Evolutionary conservation across 164 flowering plant species (phyloP).

Genomic region (Malania oleifera): DNA sequence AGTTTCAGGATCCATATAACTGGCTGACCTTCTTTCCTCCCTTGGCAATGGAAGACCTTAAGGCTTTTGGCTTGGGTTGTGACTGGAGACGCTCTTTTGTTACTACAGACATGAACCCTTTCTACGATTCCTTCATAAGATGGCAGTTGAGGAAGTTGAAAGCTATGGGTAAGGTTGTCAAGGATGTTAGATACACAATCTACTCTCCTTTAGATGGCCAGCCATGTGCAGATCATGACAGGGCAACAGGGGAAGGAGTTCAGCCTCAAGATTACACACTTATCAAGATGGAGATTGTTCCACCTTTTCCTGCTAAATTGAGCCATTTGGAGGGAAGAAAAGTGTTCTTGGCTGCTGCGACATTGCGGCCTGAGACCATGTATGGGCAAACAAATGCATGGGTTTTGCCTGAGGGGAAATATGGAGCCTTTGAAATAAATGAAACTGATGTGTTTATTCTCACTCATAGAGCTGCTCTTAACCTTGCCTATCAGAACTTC

Average conservation of each 20-base stretch:
- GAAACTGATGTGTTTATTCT: conserved; percentile 4
- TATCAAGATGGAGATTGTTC: conserved; percentile 2
- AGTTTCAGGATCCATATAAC: conserved; percentile 1
- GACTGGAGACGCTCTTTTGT: conserved; percentile 7
- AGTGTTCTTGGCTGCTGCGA: conserved; percentile 4
- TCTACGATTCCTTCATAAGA: conserved; percentile 2
- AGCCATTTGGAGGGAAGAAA: background rate
- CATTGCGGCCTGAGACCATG: conserved; percentile 6
- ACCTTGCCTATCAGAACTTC: conserved; percentile 7
- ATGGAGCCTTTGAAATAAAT: conserved; percentile 7
- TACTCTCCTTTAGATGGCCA: conserved; percentile 3
- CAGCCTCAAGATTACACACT: conserved; percentile 3
- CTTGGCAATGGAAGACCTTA: background rate
- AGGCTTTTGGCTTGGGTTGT: conserved; percentile 8
- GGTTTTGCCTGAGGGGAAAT: conserved; percentile 6
- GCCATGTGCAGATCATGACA: conserved; percentile 5
- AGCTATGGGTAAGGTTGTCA: background rate
- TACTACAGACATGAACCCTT: conserved; percentile 2
- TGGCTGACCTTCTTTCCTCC: conserved; percentile 5
- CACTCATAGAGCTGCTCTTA: conserved; percentile 1
- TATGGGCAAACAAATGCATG: conserved; percentile 8
- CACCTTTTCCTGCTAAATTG: conserved; percentile 1
- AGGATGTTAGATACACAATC: conserved; percentile 6
- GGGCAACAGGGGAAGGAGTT: conserved; percentile 3
- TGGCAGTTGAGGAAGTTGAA: conserved; percentile 9